A percentile compares a stretch with the other conserved stretches of the same genome.
phyloP scores from a whole-genome alignment of 1,139 yeast species.

The Candida mesenterica region DNA sequence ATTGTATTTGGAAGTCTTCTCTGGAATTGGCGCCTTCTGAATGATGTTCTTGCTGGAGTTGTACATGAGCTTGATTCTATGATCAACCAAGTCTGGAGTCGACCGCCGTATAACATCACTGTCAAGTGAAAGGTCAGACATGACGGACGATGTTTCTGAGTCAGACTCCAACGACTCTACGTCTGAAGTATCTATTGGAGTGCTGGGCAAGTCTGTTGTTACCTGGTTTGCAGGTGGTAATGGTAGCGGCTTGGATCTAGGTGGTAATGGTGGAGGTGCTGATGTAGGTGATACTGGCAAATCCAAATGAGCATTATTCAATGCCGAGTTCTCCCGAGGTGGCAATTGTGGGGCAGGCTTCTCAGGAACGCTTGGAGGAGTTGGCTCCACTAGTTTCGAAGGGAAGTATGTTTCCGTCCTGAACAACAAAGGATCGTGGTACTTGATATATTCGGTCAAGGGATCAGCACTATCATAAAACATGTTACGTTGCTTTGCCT shows the following conservation, averaged over 20 bases:
- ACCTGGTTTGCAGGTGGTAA: slow-evolving; percentile 8
- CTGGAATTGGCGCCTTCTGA: slow-evolving; percentile 29
- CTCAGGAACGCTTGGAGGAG: background rate
- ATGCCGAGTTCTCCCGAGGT: background rate
- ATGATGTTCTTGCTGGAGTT: slow-evolving; percentile 39
- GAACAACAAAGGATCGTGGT: slow-evolving; percentile 23
- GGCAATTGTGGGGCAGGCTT: slow-evolving; percentile 1
- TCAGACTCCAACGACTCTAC: slow-evolving; percentile 5
- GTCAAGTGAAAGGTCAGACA: slow-evolving; percentile 18
- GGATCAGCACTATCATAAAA: slow-evolving; percentile 28
- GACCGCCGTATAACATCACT: slow-evolving; percentile 22
- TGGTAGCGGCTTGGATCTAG: slow-evolving; percentile 22
- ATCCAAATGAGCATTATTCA: background rate
- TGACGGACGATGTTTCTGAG: slow-evolving; percentile 17
- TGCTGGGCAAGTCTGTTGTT: slow-evolving; percentile 11
- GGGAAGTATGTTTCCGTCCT: slow-evolving; percentile 7
- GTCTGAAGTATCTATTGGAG: slow-evolving; percentile 1
- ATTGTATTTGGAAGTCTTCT: slow-evolving; percentile 10
- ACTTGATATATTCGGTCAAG: slow-evolving; percentile 29
- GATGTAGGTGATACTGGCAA: background rate
- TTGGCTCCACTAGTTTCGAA: slow-evolving; percentile 3
- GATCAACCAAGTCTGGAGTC: slow-evolving; percentile 20
- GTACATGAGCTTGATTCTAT: slow-evolving; percentile 29
- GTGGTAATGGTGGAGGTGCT: slow-evolving; percentile 18
- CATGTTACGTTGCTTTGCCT: slow-evolving; percentile 26